Evolutionary conservation across 2,329 filamentous ascomycete genomes (phyloP).

Genomic region (Colletotrichum lupini): DNA sequence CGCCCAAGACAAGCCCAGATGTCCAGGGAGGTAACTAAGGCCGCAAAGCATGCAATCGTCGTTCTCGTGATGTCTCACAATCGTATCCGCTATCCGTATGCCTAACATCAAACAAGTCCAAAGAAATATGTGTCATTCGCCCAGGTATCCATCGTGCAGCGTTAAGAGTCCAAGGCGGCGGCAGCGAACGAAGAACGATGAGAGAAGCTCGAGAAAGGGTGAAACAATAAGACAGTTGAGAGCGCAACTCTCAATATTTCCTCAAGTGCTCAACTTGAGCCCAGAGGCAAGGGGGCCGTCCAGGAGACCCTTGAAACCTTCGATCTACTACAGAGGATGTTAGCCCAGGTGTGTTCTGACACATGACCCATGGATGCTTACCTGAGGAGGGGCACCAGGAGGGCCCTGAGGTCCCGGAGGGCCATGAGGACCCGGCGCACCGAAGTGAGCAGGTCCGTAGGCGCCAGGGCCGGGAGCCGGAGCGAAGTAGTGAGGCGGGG

Average conservation of each 20-base stretch:
- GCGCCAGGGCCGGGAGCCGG: constrained; percentile 49
- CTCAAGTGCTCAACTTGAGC: not conserved
- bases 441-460: constrained; percentile 60
- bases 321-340: constrained; percentile 23
- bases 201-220: constrained; percentile 7
- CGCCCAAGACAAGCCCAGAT: constrained; percentile 32
- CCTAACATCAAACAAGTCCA: constrained; percentile 37
- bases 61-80: constrained; percentile 35
- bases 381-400: constrained; percentile 47
- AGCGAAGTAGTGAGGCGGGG: constrained; percentile 65
- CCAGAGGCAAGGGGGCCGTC: constrained; percentile 2
- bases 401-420: constrained; percentile 49
- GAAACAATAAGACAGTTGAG: constrained; percentile 28
- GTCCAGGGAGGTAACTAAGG: constrained; percentile 23
- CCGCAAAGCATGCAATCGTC: constrained; percentile 33
- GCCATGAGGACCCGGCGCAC: constrained; percentile 58
- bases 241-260: not conserved
- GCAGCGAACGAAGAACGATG: constrained; percentile 26
- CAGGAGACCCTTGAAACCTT: constrained; percentile 2
- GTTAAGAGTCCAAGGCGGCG: constrained; percentile 32
- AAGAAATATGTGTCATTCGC: constrained; percentile 34
- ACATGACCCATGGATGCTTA: not conserved
- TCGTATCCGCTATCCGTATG: constrained; percentile 36
- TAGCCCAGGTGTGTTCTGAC: not conserved
- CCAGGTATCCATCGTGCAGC: constrained; percentile 36